Evolutionary conservation across 306 rosid genomes (phyloP), one percentile per base, ranked within the genome.

Genomic region (Amphicarpaea edgeworthii): DNA sequence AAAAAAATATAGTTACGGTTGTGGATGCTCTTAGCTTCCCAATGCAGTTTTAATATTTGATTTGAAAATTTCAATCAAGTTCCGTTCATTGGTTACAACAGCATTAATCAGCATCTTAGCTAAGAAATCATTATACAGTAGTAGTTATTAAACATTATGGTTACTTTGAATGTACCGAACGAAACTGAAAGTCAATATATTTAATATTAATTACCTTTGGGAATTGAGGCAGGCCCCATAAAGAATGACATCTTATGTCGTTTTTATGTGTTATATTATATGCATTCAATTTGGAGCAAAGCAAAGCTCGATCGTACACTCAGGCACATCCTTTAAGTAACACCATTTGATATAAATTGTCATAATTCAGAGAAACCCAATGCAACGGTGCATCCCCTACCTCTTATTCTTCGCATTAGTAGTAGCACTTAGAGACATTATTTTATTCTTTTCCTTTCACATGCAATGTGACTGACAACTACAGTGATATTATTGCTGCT

Each of bases 321-420:
- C 62, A 46, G 14, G 38, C 37, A 71, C 21, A 61, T 72, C 14
- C 60, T 70, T 75, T 30, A 21, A 70, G 42, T 32, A 62, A 26
- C 38, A 77, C 50, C 24, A 40, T 53, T 62, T 72, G 65, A 19
- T 38, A 54, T 72, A n/a, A 72, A 71, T 59, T 30, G 28, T 12
- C 19, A 77, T 26, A 34, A 54, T 54, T 73, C 80, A 79, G 79
- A 58, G 71, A 74, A 70, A 68, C 55, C 79, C 76, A 71, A 86
- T 82, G 68, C 42, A 82, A 83, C 79, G 81, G 88, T 88, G 68
- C 88, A 80, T 83, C 91, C 92, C 96, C 88, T 85, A 67, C 32
- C 7, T 49, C 55, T 75, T 81, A 41, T 76, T 45, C 24, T 76
- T 81, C 58, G 26, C 50, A 68, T 70, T 75, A 49, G 26, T 67